Evolutionary conservation across 768 basidiomycete species (phyloP).

Genomic region (Boletus huronensis): DNA sequence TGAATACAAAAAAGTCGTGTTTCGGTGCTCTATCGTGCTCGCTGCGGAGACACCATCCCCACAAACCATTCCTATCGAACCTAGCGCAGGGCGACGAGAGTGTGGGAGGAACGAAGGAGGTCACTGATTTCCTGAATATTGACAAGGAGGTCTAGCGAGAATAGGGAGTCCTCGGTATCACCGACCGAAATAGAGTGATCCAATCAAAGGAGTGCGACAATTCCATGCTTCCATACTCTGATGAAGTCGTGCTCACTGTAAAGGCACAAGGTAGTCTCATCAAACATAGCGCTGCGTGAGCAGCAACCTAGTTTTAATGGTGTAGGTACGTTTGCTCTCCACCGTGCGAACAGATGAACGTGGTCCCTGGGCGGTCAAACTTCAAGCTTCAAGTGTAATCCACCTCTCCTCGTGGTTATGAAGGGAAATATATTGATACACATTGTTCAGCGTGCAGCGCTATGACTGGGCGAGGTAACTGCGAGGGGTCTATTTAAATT

Average conservation of each 20-base stretch:
- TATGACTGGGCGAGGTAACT: too few relatives aligned
- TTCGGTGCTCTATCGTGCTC: background rate
- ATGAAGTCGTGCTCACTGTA: background rate
- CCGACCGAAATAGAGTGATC: background rate
- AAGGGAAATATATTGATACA: too few relatives aligned
- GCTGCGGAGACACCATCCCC: background rate
- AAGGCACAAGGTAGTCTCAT: background rate
- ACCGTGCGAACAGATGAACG: background rate
- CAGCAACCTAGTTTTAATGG: background rate
- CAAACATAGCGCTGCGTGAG: background rate
- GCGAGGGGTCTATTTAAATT: too few relatives aligned
- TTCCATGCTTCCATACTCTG: background rate
- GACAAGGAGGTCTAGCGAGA: background rate
- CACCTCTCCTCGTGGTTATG: too few relatives aligned
- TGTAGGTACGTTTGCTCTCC: background rate
- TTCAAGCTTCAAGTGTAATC: background rate
- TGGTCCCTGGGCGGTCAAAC: background rate
- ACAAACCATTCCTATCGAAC: background rate
- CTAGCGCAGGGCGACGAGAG: background rate
- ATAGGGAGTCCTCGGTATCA: background rate
- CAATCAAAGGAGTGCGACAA: background rate
- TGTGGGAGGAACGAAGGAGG: background rate
- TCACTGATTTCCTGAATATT: background rate
- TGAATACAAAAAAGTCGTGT: too few relatives aligned
- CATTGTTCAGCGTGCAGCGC: too few relatives aligned